Conservation (phyloP, 495 filamentous ascomycete species). For the Xylaria sp. region DNA sequence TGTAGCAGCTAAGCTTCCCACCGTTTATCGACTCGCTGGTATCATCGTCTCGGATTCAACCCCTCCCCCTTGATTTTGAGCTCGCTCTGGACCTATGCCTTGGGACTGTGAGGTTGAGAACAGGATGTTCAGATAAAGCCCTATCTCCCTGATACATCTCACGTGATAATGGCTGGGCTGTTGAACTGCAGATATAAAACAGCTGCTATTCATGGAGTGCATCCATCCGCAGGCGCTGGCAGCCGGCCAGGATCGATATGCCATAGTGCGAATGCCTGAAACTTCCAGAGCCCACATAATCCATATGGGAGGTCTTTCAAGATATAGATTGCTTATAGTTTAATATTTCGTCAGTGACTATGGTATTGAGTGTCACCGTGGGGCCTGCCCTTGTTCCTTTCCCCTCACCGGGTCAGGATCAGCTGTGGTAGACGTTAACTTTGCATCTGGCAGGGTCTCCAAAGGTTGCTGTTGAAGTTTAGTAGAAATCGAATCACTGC, state of each 20-base stretch:
- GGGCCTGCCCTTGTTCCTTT: conserved; percentile 27
- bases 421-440: conserved; percentile 35
- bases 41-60: background rate
- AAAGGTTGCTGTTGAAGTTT: conserved; percentile 38
- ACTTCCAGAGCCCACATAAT: background rate
- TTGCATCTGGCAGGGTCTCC: conserved; percentile 51
- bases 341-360: background rate
- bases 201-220: background rate
- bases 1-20: background rate
- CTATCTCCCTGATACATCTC: background rate
- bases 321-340: background rate
- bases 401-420: conserved; percentile 24
- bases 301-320: background rate
- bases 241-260: background rate
- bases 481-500: conserved; percentile 40
- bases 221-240: background rate
- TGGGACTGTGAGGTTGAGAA: background rate
- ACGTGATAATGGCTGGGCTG: background rate
- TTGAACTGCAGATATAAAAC: background rate
- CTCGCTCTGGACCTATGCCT: background rate
- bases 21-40: conserved; percentile 4
- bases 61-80: background rate
- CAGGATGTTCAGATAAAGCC: background rate
- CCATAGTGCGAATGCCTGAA: background rate
- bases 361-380: conserved; percentile 19